Percentiles rank a stretch among this genome's conserved stretches.
phyloP scores from a whole-genome alignment of 352 stramenopile species.

The Pythium sukuiense region DNA sequence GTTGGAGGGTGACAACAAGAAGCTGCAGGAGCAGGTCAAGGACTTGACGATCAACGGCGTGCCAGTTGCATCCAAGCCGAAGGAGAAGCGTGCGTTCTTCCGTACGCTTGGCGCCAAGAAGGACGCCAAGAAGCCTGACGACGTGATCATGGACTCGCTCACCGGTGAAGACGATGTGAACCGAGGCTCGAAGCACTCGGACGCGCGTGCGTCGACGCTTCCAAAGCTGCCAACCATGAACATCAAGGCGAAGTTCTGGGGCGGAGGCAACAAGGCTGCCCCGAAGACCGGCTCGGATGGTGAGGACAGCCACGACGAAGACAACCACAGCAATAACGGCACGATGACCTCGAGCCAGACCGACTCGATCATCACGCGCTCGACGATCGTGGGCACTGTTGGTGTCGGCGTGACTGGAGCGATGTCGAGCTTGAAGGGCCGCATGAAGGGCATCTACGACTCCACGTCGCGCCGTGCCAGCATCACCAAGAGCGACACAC shows the following conservation, averaged over 20 bases:
- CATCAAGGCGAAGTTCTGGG: conserved; percentile 80
- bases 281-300: conserved; percentile 55
- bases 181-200: conserved; percentile 47
- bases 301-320: conserved; percentile 33
- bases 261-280: conserved; percentile 36
- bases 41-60: conserved; percentile 40
- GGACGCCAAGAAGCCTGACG: conserved; percentile 50
- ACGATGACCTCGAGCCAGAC: conserved; percentile 46
- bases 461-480: conserved; percentile 45
- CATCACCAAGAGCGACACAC: conserved; percentile 50
- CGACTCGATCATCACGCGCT: conserved; percentile 51
- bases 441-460: conserved; percentile 84
- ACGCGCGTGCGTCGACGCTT: conserved; percentile 59
- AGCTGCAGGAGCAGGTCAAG: conserved; percentile 66
- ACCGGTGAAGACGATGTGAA: conserved; percentile 76
- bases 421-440: conserved; percentile 82
- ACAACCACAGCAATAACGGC: conserved; percentile 23
- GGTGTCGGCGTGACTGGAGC: conserved; percentile 66
- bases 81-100: conserved; percentile 77
- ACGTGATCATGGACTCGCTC: conserved; percentile 76
- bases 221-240: conserved; percentile 61
- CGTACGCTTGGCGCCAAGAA: conserved; percentile 86
- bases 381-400: conserved; percentile 80
- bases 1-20: conserved; percentile 71
- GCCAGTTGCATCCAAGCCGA: conserved; percentile 54